Conservation (phyloP, 108 stramenopile genomes). For the Skeletonema menzelii region DNA sequence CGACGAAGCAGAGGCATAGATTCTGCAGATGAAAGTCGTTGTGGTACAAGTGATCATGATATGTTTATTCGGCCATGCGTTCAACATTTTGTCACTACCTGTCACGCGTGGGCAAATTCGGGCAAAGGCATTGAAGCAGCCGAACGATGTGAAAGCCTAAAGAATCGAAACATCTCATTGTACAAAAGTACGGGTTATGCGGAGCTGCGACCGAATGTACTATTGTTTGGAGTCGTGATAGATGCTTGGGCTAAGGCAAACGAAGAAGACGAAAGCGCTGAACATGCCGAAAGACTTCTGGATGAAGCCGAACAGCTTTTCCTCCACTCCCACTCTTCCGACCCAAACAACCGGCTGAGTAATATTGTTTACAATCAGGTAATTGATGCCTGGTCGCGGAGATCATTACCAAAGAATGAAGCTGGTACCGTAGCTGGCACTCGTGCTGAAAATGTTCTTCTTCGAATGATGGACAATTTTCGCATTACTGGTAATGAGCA, state of each 20-base stretch:
- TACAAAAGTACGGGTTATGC: constrained; percentile 25
- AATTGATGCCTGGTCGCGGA: constrained; percentile 50
- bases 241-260: constrained; percentile 44
- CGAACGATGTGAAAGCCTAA: constrained; percentile 26
- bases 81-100: constrained; percentile 32
- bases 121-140: constrained; percentile 38
- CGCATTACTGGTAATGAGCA: constrained; percentile 17
- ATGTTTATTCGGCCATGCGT: constrained; percentile 18
- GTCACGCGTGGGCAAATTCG: constrained; percentile 36
- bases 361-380: constrained; percentile 40
- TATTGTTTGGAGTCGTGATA: constrained; percentile 32
- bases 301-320: constrained; percentile 28
- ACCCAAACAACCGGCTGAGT: constrained; percentile 25
- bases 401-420: constrained; percentile 5
- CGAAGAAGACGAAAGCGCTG: constrained; percentile 27
- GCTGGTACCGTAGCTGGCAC: neutral
- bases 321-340: constrained; percentile 9
- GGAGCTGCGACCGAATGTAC: constrained; percentile 31
- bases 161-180: constrained; percentile 25
- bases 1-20: constrained; percentile 14
- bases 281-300: constrained; percentile 33
- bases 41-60: neutral
- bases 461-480: constrained; percentile 34
- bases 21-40: neutral
- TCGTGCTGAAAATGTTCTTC: constrained; percentile 37